phyloP scores from a whole-genome alignment of 306 rosid genomes.

The Cicer bijugum region DNA sequence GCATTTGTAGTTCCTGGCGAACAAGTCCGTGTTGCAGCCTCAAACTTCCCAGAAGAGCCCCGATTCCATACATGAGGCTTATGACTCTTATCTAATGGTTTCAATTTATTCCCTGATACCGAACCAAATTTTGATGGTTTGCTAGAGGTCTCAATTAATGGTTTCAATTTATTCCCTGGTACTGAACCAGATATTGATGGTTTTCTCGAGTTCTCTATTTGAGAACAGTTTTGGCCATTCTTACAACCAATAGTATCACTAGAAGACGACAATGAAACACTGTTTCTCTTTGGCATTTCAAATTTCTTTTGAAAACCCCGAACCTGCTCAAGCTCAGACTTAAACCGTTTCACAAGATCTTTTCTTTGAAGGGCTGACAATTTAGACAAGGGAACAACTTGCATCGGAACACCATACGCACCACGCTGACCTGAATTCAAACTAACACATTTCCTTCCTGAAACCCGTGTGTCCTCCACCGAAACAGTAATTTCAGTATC shows the following conservation, averaged over 20 bases:
- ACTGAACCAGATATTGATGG: conserved; percentile 45
- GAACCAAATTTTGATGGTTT: conserved; percentile 48
- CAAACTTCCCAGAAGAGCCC: conserved; percentile 59
- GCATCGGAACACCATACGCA: conserved; percentile 52
- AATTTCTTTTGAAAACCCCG: conserved; percentile 58
- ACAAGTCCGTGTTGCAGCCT: conserved; percentile 40
- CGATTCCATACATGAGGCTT: conserved; percentile 55
- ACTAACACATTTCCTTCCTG: conserved; percentile 59
- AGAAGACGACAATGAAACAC: conserved; percentile 59
- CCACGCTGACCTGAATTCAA: conserved; percentile 50
- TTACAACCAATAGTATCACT: conserved; percentile 62
- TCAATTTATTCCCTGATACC: conserved; percentile 44
- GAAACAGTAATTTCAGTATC: conserved; percentile 60
- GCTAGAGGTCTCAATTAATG: conserved; percentile 39
- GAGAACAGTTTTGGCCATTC: conserved; percentile 47
- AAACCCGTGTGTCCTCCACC: conserved; percentile 65
- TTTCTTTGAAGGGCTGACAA: conserved; percentile 56
- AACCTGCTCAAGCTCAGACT: conserved; percentile 64
- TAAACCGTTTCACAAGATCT: conserved; percentile 55
- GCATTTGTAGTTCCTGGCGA: conserved; percentile 46
- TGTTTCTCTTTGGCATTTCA: conserved; percentile 52
- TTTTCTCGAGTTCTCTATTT: conserved; percentile 45
- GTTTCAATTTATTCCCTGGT: conserved; percentile 44
- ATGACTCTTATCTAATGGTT: conserved; percentile 36
- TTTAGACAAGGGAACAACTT: conserved; percentile 63